A percentile compares a stretch with the other conserved stretches of the same genome.
Evolutionary conservation across 164 flowering plant species (phyloP).

Genomic region (Liquidambar formosana): DNA sequence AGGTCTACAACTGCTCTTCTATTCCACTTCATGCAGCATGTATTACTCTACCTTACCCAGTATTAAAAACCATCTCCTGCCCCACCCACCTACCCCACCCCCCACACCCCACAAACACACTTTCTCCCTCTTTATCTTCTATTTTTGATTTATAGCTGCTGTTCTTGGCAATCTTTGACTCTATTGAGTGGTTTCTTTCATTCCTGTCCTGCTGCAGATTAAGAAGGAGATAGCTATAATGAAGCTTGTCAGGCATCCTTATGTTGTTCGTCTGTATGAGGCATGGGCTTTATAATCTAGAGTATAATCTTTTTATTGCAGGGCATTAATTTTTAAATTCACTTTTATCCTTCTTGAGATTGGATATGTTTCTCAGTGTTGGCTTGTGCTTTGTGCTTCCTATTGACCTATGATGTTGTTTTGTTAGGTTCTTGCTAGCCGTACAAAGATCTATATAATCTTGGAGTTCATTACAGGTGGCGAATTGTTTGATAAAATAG

Average conservation of each 20-base stretch:
- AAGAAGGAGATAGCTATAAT: conserved; percentile 96
- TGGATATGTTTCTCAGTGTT: neutral
- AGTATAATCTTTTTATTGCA: neutral
- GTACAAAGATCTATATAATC: conserved; percentile 96
- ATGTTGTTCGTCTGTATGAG: conserved; percentile 95
- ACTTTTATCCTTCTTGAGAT: neutral
- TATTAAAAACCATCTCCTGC: no score
- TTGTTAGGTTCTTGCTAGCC: conserved; percentile 86
- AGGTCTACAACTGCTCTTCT: no score
- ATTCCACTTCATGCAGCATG: no score
- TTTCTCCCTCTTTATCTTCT: no score
- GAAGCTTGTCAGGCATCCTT: conserved; percentile 97
- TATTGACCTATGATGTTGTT: conserved; percentile 8
- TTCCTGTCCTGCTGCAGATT: conserved; percentile 51
- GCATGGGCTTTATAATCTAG: conserved; percentile 32
- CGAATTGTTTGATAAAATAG: conserved; percentile 96
- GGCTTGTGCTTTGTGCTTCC: neutral
- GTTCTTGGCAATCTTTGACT: neutral
- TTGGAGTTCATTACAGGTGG: conserved; percentile 98
- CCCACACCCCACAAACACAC: no score
- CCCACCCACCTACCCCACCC: no score
- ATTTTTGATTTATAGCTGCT: neutral
- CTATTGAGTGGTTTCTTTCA: neutral
- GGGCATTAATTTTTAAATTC: neutral
- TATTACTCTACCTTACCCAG: no score